Conservation (phyloP, 2,329 filamentous ascomycete species). For the Cercospora sp. region DNA sequence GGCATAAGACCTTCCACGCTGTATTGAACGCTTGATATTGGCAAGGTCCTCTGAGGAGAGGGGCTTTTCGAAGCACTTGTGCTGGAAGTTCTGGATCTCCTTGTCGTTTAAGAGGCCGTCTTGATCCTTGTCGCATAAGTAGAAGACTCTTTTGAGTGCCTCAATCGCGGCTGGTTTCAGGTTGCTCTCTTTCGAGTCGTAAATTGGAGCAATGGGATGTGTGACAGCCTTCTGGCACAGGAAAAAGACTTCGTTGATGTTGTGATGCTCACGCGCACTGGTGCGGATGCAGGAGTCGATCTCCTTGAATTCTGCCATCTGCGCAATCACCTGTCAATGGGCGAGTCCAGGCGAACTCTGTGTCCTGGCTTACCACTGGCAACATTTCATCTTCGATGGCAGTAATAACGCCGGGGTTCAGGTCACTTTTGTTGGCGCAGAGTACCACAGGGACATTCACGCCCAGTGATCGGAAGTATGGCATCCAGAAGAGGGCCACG, state of each 20-base stretch:
- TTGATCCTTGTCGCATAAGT: constrained; percentile 93
- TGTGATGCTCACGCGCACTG: constrained; percentile 86
- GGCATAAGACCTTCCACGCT: constrained; percentile 48
- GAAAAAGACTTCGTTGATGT: constrained; percentile 94
- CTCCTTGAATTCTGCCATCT: constrained; percentile 96
- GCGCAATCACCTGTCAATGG: not conserved
- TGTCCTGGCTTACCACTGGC: constrained; percentile 57
- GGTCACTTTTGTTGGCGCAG: constrained; percentile 96
- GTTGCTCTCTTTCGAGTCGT: constrained; percentile 85
- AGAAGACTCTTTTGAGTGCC: constrained; percentile 87
- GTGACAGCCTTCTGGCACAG: constrained; percentile 98
- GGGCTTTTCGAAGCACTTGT: constrained; percentile 86
- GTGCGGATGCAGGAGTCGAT: constrained; percentile 97
- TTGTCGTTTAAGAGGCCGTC: constrained; percentile 88
- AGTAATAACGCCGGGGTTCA: constrained; percentile 69
- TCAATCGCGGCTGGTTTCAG: constrained; percentile 87
- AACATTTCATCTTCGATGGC: constrained; percentile 95
- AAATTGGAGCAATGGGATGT: constrained; percentile 92
- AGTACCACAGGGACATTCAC: constrained; percentile 97
- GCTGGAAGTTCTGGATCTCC: constrained; percentile 89
- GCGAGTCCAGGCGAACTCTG: not conserved
- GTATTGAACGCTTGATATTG: constrained; percentile 87
- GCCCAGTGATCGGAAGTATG: constrained; percentile 94
- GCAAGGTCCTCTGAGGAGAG: constrained; percentile 77
- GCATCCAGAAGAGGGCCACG: constrained; percentile 97